Evolutionary conservation across 75 land plant species (phyloP), one percentile per base, ranked within the genome.

Genomic region (Cryptomeria japonica): DNA sequence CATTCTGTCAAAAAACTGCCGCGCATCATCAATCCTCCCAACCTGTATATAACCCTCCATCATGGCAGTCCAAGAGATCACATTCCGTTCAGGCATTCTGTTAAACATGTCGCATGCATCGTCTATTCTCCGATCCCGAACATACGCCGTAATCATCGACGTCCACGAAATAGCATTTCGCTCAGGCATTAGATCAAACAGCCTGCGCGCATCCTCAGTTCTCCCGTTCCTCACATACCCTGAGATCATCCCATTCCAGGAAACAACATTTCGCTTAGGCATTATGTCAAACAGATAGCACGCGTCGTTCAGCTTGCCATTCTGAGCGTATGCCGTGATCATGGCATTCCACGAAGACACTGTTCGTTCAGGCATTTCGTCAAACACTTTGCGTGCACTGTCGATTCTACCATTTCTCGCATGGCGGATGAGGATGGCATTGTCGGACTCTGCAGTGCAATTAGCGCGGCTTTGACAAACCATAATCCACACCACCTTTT

Each of bases 121-220:
- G 14, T 93, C 86, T 1, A 92, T 86, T 44, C 55, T 87, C 19
- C 94, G 93, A 73, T 86, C 86, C 38, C 82, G 87, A 1, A 93
- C 89, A 72, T 89, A 92, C 14, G 88, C 94, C 0, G 90, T 91
- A 38, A 92, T 87, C 86, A 93, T 89, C 2, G 89, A 41, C 31
- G 89, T 92, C 92, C 92, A 93, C 2, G 93, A 86, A 19, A 92
- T 91, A 16, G 80, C 88, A 86, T 92, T 91, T 83, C 84, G 83
- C 16, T 87, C 83, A 7, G 92, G 92, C 96, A 96, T 95, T 88
- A 70, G 31, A 32, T 95, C 94, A 80, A 96, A 96, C 87, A 95
- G 49, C 14, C 49, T 58, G 32, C 90, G 89, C 0, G 97, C 97
- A 46, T 90, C 90, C 2, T 87, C 53, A 19, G 94, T 88, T 77